Evolutionary conservation across 257 asterid genomes (phyloP), one percentile per base, ranked within the genome.

Genomic region (Anisodus acutangulus): DNA sequence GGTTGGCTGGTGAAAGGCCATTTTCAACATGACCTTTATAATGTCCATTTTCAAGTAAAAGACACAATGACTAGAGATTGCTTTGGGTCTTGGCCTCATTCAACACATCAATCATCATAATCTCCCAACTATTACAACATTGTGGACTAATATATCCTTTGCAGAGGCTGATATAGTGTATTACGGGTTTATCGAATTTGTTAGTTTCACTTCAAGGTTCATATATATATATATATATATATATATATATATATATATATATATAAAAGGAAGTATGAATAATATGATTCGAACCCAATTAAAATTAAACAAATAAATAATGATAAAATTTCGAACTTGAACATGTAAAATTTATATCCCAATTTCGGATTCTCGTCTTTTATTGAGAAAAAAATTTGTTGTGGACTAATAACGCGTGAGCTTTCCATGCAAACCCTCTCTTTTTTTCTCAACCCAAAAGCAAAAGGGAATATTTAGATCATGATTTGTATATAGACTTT

Each of bases 11-110:
- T 64, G 78, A 64, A 64, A 81, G 17, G 84, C 63, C 84, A 66
- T 81, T 81, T 81, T 81, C 84, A 81, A 81, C 51, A 43, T 64
- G 49, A 54, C 74, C 84, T 81, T 81, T 64, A 76, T 76, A 51
- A 13, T 66, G 76, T 47, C 63, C 84, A 55, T 81, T 81, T 81
- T 8, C 76, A 11, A 49, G 84, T 62, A 19, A 55, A 17, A 47
- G 49, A 81, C 83, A 80, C 9, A 81, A 81, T 76, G 81, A 76
- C 63, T 76, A 12, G 39, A 76, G 26, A 45, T 39, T 81, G 74
- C 60, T 62, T 68, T 51, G 55, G 51, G 64, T 81, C 10, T 17
- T 81, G 84, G 62, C 60, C 62, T 63, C 84, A 81, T 81, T 81
- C 84, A 81, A 81, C 45, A 26, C 43, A 51, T 76, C 47, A 22